Base-by-base conservation (phyloP, 192 early-diverging fungal species). In the Coemansia sp. region DNA sequence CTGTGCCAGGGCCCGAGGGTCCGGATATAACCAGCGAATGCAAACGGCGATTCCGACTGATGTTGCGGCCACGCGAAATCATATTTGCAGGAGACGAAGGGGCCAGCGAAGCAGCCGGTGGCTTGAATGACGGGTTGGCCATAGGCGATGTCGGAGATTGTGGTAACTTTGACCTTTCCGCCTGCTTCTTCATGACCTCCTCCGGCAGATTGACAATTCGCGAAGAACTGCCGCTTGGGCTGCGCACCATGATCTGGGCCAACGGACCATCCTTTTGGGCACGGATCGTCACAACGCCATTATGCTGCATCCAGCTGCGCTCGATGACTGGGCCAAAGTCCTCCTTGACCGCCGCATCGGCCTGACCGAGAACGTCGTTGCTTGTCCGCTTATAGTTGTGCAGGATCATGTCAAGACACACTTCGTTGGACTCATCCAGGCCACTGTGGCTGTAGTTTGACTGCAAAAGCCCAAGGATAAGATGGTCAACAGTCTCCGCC, bases 321-420 rank as follows among this genome's bases (percentile, higher is more conserved):
- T 83, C 85, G 0, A 79, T 70, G 4, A 83, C 80, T 43, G 85
- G 86, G 23, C 84, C 75, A 43, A 82, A 61, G 39, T 69, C 58
- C 59, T 73, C 65, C 34, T 74, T 68, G 25, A 56, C 40, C 12
- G 63, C 51, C 21, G 85, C 84, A 49, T 84, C 74, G 0, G 76
- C 84, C 31, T 81, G 74, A 26, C 74, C 64, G 3, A 73, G 18
- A 48, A 72, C 61, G 4, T 72, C 69, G 40, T 75, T 49, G 59
- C 64, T 69, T 34, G 71, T 57, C 26, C 66, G 60, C 51, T 61
- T 42, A 29, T 91, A 85, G 77, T 93, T 92, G 35, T 93, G 89
- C 25, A 93, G 78, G 25, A 99, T 81, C 91, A 98, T 93, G 66
- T 99, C 97, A 75, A 99, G 80, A 55, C 95, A 94, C 42, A 96